phyloP scores from a whole-genome alignment of 2,329 filamentous ascomycete genomes.

The Fusarium musae region DNA sequence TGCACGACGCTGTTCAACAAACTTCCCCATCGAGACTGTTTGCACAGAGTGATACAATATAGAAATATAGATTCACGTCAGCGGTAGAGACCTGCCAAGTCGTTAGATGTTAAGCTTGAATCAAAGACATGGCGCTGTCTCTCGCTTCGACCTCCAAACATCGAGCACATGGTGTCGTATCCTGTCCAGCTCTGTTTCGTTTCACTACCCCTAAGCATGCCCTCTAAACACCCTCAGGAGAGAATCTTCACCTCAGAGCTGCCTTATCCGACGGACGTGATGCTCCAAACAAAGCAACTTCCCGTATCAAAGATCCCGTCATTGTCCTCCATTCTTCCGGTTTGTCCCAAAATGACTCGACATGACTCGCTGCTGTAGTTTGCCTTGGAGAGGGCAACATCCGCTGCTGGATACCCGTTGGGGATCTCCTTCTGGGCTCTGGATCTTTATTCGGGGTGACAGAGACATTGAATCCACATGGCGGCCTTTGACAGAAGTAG shows the following conservation, averaged over 20 bases:
- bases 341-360: conserved; percentile 2
- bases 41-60: conserved; percentile 9
- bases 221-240: not conserved
- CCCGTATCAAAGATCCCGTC: conserved; percentile 20
- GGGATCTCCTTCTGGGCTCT: not conserved
- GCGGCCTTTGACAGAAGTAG: not conserved
- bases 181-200: conserved; percentile 2
- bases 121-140: conserved; percentile 33
- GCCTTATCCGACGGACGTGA: not conserved
- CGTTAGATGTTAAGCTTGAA: conserved; percentile 20
- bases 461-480: conserved; percentile 36
- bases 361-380: conserved; percentile 16
- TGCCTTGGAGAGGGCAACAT: conserved; percentile 5
- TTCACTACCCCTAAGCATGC: not conserved
- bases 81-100: conserved; percentile 4
- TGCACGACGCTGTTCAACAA: conserved; percentile 7
- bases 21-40: conserved; percentile 16
- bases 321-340: conserved; percentile 29
- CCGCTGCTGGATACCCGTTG: conserved; percentile 4
- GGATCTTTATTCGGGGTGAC: conserved; percentile 23
- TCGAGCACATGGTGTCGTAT: conserved; percentile 19
- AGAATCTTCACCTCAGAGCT: not conserved
- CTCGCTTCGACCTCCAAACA: conserved; percentile 30
- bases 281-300: conserved; percentile 17
- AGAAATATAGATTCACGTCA: not conserved